Conservation (phyloP, 768 basidiomycete genomes). For the Pulveroboletus sp. region DNA sequence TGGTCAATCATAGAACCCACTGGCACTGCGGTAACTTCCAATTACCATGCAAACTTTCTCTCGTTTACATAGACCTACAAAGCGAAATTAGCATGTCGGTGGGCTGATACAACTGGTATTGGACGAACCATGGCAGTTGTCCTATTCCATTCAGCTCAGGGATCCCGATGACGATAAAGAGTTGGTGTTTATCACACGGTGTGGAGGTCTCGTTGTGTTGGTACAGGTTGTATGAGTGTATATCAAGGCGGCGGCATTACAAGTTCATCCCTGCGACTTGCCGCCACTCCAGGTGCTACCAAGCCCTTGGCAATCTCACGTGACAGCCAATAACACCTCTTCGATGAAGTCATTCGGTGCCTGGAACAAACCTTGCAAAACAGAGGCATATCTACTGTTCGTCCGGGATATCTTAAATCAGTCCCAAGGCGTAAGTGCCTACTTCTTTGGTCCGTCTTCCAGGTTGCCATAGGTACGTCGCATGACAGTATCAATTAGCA, state of each 20-base stretch:
- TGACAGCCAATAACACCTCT: not conserved
- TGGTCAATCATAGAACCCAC: slow-evolving; percentile 11
- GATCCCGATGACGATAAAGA: not conserved
- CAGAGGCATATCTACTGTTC: slow-evolving; percentile 11
- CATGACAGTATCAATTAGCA: too few species aligned
- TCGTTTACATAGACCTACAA: slow-evolving; percentile 69
- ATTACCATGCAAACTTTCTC: slow-evolving; percentile 72
- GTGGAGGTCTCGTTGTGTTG: not conserved
- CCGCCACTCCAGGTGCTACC: not conserved
- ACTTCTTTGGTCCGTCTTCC: too few species aligned
- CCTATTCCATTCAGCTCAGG: slow-evolving; percentile 13
- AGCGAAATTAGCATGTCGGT: not conserved
- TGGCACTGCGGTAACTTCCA: slow-evolving; percentile 1
- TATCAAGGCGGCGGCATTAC: not conserved
- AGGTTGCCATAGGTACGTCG: too few species aligned
- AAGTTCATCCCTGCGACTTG: too few species aligned
- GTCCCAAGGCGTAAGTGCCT: not conserved
- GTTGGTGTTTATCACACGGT: slow-evolving; percentile 3
- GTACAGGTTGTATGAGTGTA: too few species aligned
- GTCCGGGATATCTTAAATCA: not conserved
- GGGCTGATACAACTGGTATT: not conserved
- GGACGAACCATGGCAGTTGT: slow-evolving; percentile 21
- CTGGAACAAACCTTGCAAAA: too few species aligned
- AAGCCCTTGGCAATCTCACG: too few species aligned
- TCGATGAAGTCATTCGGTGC: too few species aligned